phyloP scores from a whole-genome alignment of 2,329 filamentous ascomycete genomes.

The Bertia moriformis region DNA sequence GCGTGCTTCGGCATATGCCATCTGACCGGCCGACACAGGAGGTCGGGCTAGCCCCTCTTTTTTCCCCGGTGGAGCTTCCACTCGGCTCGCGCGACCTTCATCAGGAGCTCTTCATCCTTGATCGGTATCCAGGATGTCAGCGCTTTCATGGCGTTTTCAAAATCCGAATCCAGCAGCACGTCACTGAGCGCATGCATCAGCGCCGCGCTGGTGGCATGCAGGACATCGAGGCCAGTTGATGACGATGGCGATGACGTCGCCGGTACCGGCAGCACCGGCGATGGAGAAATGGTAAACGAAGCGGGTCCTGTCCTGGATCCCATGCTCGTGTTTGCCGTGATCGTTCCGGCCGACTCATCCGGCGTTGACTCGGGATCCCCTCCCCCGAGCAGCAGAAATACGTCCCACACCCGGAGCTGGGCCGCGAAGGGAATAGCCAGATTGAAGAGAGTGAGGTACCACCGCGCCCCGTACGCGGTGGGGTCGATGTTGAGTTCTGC shows the following conservation, averaged over 20 bases:
- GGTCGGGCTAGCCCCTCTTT: slow-evolving; percentile 18
- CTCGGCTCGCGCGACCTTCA: slow-evolving; percentile 78
- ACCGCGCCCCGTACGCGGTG: slow-evolving; percentile 87
- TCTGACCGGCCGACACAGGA: too few species aligned
- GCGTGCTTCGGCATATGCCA: too few species aligned
- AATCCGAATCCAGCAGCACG: slow-evolving; percentile 80
- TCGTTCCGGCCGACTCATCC: slow-evolving; percentile 4
- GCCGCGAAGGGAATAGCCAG: slow-evolving; percentile 88
- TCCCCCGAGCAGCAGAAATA: slow-evolving; percentile 88
- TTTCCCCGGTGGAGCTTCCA: slow-evolving; percentile 53
- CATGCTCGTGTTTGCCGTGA: slow-evolving; percentile 4
- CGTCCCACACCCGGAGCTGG: slow-evolving; percentile 91
- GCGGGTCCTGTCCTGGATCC: slow-evolving; percentile 13
- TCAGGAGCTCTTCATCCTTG: slow-evolving; percentile 82
- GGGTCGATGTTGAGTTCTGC: slow-evolving; percentile 66
- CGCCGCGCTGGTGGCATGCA: slow-evolving; percentile 81
- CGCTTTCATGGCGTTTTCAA: slow-evolving; percentile 96
- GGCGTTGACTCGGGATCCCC: too few species aligned
- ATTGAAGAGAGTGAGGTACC: slow-evolving; percentile 97
- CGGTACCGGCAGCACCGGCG: slow-evolving; percentile 11
- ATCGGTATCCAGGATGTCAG: slow-evolving; percentile 88
- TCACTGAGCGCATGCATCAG: slow-evolving; percentile 82
- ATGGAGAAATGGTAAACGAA: too few species aligned
- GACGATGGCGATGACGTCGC: too few species aligned
- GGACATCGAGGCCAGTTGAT: slow-evolving; percentile 72